A percentile compares a stretch with the other conserved stretches of the same genome.
Evolutionary conservation across 495 filamentous ascomycete species (phyloP).

Genomic region (Neurospora hispaniola): DNA sequence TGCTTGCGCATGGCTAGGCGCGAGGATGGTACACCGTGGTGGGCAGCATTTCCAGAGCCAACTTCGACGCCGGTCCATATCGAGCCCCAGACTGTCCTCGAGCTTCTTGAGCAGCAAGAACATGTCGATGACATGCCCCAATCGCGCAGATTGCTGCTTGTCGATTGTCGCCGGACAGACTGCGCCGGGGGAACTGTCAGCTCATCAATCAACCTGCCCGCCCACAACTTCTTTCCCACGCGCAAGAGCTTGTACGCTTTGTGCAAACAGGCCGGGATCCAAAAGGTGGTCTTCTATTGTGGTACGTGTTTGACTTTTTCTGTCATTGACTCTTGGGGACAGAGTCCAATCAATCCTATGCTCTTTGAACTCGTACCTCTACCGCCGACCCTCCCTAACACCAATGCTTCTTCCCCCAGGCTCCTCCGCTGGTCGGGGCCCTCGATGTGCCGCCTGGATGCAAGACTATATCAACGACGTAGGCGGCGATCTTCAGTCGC

Average conservation of each 20-base stretch:
- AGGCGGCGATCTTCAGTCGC: conserved; percentile 26
- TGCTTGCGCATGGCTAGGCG: conserved; percentile 20
- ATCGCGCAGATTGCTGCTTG: conserved; percentile 14
- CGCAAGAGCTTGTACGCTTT: conserved; percentile 26
- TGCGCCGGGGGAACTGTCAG: conserved; percentile 21
- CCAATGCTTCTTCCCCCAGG: conserved; percentile 15
- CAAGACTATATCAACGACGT: conserved; percentile 30
- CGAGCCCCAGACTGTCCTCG: conserved; percentile 7
- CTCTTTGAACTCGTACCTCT: neutral
- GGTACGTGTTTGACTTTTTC: conserved; percentile 19
- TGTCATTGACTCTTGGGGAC: neutral
- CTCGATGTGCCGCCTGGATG: conserved; percentile 39
- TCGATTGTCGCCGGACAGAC: conserved; percentile 22
- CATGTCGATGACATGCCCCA: neutral
- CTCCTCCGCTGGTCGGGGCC: conserved; percentile 32
- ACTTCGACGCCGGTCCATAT: conserved; percentile 6
- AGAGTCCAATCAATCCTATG: neutral
- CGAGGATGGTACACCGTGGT: conserved; percentile 31
- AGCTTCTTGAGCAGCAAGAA: conserved; percentile 6
- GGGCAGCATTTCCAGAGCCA: conserved; percentile 26
- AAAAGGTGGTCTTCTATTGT: conserved; percentile 39
- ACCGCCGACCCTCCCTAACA: neutral
- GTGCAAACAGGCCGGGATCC: conserved; percentile 32
- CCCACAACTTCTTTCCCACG: conserved; percentile 37
- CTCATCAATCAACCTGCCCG: conserved; percentile 35